Percentiles rank a stretch among this genome's conserved stretches.
phyloP scores from a whole-genome alignment of 2,329 filamentous ascomycete species.

The Sphaerulina vaccinii region DNA sequence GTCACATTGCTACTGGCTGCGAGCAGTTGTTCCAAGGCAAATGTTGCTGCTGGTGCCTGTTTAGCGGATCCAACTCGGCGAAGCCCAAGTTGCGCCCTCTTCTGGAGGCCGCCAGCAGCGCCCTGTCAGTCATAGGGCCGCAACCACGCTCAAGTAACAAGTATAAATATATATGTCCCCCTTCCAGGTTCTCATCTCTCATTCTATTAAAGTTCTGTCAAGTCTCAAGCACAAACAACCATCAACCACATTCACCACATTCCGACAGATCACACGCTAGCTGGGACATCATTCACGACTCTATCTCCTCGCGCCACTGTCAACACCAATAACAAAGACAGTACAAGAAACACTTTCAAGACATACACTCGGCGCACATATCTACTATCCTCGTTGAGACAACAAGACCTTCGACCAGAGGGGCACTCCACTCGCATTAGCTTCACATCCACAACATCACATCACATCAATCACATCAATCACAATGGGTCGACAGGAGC shows the following conservation, averaged over 20 bases:
- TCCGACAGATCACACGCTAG: not conserved
- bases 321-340: not conserved
- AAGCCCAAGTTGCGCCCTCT: constrained; percentile 1
- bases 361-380: not conserved
- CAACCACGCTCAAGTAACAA: not conserved
- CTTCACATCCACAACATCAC: not conserved
- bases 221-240: not conserved
- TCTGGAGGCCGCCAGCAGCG: not conserved
- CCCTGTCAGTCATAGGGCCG: constrained; percentile 6
- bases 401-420: too few species aligned
- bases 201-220: not conserved
- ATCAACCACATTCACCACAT: not conserved
- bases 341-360: not conserved
- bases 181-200: not conserved
- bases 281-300: not conserved
- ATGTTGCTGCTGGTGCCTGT: too few species aligned
- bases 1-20: too few species aligned
- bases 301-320: not conserved
- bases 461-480: not conserved
- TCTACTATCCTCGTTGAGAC: not conserved
- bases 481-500: constrained; percentile 13
- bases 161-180: not conserved
- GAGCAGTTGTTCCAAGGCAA: too few species aligned
- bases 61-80: too few species aligned
- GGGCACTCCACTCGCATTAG: too few species aligned